Percentiles rank a stretch among this genome's conserved stretches.
Conservation (phyloP, 805 yeast genomes). For the Scheffersomyces amazonensis region DNA sequence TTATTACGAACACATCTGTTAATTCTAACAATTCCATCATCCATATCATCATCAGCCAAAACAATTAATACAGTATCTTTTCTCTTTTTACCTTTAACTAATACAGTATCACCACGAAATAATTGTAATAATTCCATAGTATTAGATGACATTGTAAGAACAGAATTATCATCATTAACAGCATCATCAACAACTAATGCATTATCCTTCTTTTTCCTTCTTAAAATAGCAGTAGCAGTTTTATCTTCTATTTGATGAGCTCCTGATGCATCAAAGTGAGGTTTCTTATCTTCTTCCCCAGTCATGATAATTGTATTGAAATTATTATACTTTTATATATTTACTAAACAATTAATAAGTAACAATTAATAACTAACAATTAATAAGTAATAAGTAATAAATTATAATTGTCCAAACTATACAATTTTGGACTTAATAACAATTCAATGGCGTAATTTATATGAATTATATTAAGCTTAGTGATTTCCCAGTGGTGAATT, state of each 20-base stretch:
- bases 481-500: no score
- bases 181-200: constrained; percentile 96
- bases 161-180: constrained; percentile 93
- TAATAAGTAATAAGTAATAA: no score
- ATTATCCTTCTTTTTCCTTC: constrained; percentile 97
- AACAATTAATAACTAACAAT: no score
- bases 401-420: no score
- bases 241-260: constrained; percentile 55
- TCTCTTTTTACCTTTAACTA: constrained; percentile 97
- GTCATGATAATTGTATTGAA: no score
- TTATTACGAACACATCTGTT: constrained; percentile 96
- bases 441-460: no score
- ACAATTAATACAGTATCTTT: constrained; percentile 96
- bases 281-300: constrained; percentile 28
- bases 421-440: no score
- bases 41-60: constrained; percentile 93
- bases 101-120: constrained; percentile 96
- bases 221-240: constrained; percentile 95
- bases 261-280: constrained; percentile 60
- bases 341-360: no score
- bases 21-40: constrained; percentile 90
- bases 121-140: constrained; percentile 94
- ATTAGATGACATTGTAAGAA: constrained; percentile 89
- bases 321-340: no score
- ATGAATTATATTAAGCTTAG: no score